Evolutionary conservation across 305 asterid species (phyloP).

Genomic region (Petunia hybrid): DNA sequence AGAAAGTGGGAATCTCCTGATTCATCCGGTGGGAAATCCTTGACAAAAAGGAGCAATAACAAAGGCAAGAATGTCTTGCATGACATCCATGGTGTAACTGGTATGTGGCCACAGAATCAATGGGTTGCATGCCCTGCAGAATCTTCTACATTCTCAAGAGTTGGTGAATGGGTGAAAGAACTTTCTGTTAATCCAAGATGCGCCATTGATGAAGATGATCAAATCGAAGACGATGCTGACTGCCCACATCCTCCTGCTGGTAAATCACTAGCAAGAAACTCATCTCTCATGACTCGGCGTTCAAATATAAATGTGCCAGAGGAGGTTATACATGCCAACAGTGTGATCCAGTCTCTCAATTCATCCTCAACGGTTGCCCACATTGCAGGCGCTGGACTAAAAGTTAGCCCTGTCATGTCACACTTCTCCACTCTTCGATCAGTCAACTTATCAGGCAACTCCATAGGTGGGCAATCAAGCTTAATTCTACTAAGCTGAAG

Average conservation of each 20-base stretch:
- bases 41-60: slow-evolving; percentile 36
- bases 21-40: slow-evolving; percentile 34
- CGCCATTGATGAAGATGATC: slow-evolving; percentile 41
- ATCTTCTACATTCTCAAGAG: slow-evolving; percentile 56
- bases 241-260: slow-evolving; percentile 50
- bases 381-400: slow-evolving; percentile 23
- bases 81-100: slow-evolving; percentile 54
- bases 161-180: slow-evolving; percentile 71
- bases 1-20: slow-evolving; percentile 33
- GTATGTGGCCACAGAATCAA: slow-evolving; percentile 75
- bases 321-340: slow-evolving; percentile 49
- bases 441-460: slow-evolving; percentile 32
- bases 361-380: slow-evolving; percentile 30
- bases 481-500: not conserved
- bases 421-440: slow-evolving; percentile 21
- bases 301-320: slow-evolving; percentile 42
- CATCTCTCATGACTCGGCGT: slow-evolving; percentile 37
- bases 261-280: slow-evolving; percentile 37
- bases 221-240: slow-evolving; percentile 39
- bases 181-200: slow-evolving; percentile 47
- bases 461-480: slow-evolving; percentile 27
- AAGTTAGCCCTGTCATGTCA: slow-evolving; percentile 22
- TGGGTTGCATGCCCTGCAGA: slow-evolving; percentile 75
- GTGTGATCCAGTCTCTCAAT: slow-evolving; percentile 26
- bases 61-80: slow-evolving; percentile 48